Conservation (phyloP, 139 green algal species). For the Penium margaritaceum region DNA sequence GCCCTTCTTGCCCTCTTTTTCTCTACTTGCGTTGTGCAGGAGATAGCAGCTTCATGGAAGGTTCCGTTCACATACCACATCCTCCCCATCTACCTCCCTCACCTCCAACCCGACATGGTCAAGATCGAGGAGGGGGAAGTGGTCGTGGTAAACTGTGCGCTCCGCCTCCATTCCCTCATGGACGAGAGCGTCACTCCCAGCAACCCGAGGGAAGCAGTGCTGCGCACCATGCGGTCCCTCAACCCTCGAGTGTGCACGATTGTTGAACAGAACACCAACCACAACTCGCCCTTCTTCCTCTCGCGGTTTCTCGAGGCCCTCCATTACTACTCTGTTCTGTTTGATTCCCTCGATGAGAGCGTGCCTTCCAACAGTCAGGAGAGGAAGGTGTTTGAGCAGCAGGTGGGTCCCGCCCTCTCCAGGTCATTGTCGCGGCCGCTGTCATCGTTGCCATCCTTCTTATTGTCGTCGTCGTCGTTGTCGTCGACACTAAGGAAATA, state of each 20-base stretch:
- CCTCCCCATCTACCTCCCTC: background rate
- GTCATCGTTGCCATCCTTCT: too few relatives aligned
- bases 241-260: conserved; percentile 4
- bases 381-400: conserved; percentile 23
- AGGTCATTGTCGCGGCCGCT: too few relatives aligned
- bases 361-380: background rate
- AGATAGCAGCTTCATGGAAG: background rate
- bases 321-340: conserved; percentile 20
- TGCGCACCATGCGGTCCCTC: conserved; percentile 10
- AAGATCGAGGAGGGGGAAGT: conserved; percentile 3
- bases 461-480: too few relatives aligned
- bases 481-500: too few relatives aligned
- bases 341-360: conserved; percentile 14
- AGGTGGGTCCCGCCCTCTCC: too few relatives aligned
- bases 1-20: too few relatives aligned
- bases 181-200: conserved; percentile 18
- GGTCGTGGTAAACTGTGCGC: conserved; percentile 28
- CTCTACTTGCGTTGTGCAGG: background rate
- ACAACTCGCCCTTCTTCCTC: conserved; percentile 40
- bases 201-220: conserved; percentile 18
- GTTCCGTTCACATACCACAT: background rate
- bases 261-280: conserved; percentile 24
- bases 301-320: conserved; percentile 30
- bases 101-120: conserved; percentile 18
- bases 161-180: conserved; percentile 30